Evolutionary conservation across 2,329 filamentous ascomycete genomes (phyloP), one percentile per base, ranked within the genome.

Genomic region (Fusarium sp.): DNA sequence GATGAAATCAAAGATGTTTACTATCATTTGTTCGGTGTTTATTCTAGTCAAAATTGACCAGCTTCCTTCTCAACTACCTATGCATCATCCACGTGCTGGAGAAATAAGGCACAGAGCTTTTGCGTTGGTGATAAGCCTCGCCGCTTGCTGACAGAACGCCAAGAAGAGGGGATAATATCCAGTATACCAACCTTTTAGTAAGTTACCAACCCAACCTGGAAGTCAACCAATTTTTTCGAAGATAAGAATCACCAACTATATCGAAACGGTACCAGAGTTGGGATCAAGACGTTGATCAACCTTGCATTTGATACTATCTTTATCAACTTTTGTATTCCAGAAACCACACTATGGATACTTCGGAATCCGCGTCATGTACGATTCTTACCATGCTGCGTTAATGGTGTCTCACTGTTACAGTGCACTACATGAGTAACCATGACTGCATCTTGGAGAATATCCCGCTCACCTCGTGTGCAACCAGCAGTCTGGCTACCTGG

Each of bases 301-400:
- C 48, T 62, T 28, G 19, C 23, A 58, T 48, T 42, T 55, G 52
- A 62, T 58, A 30, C 64, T 67, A 70, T 71, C 56, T 69, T 69
- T 62, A 56, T 68, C 54, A 37, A 44, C 16, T 59, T 11, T 34
- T 62, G 52, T 53, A 43, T 57, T 46, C 54, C 31, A 49, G 52
- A 55, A 44, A 60, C 49, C 19, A 43, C 37, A 30, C 43, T 52
- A 25, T 41, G 12, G 19, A 14, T 51, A 7, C 10, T 37, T 39
- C n/a, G 43, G 44, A 62, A 30, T 49, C 26, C 41, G 26, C 39
- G 43, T 30, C 23, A 53, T 65, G 61, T 41, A 43, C 34, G 39
- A 23, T 58, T 28, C 25, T 58, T 58, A 64, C 37, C 31, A 41
- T 42, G 48, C 54, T 53, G 37, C 39, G 25, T 52, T 59, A 43